Evolutionary conservation across 1,284 basidiomycete species (phyloP).

Genomic region (Athelia psychrophila): DNA sequence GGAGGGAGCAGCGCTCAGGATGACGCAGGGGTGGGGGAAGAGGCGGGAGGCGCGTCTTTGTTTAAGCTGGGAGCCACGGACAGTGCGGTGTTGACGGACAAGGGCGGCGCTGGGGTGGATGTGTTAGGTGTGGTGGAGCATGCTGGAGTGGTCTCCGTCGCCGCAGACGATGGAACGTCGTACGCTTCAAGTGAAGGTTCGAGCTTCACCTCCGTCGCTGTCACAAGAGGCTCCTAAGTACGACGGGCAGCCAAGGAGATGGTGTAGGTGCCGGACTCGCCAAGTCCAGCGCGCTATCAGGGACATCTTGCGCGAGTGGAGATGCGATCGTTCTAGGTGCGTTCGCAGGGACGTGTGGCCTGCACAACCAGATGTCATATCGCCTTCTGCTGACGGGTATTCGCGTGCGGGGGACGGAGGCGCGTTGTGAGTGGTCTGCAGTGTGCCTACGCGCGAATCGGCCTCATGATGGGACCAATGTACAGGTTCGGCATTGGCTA

Average conservation of each 20-base stretch:
- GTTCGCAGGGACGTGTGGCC: constrained; percentile 54
- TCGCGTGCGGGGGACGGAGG: neutral
- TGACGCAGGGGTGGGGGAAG: constrained; percentile 10
- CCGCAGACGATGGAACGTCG: constrained; percentile 33
- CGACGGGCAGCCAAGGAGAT: constrained; percentile 3
- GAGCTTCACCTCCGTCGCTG: neutral
- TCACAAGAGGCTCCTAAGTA: neutral
- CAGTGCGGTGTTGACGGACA: constrained; percentile 58
- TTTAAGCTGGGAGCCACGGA: constrained; percentile 24
- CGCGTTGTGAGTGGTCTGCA: neutral
- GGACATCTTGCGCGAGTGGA: constrained; percentile 46
- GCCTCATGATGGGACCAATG: constrained; percentile 14
- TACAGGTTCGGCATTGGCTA: neutral
- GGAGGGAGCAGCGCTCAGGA: constrained; percentile 18
- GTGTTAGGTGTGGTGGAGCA: constrained; percentile 42
- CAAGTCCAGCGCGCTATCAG: constrained; percentile 49
- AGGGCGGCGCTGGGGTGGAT: constrained; percentile 52
- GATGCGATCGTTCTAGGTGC: constrained; percentile 68
- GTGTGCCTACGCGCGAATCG: constrained; percentile 1
- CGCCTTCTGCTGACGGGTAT: constrained; percentile 8
- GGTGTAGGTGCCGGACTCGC: constrained; percentile 47
- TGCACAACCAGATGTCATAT: constrained; percentile 67
- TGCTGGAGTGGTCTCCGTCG: constrained; percentile 33
- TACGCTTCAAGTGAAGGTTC: constrained; percentile 16
- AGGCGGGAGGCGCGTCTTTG: constrained; percentile 13